These are phyloP conservation scores for Candida nemodendra DNA, from an alignment of 805 yeast species.

Conservation along the genomic window DNA sequence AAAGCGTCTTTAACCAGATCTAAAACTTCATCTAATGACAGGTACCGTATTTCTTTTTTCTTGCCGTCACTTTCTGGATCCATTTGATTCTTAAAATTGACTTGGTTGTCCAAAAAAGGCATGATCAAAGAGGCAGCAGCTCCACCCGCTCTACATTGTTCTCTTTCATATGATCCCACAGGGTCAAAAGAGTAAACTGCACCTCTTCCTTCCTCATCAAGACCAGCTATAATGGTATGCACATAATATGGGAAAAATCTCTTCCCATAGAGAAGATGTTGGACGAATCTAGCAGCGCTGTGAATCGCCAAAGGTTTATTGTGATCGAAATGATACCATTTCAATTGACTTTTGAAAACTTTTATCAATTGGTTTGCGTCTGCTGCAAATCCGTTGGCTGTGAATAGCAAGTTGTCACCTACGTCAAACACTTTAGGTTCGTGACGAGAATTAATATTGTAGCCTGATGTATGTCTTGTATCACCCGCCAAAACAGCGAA, in stretches of 20 bases:
- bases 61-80: conserved; percentile 76
- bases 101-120: conserved; percentile 98
- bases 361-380: conserved; percentile 86
- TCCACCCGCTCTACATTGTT: conserved; percentile 97
- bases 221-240: conserved; percentile 90
- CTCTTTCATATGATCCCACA: conserved; percentile 96
- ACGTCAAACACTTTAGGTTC: conserved; percentile 87
- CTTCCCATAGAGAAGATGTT: conserved; percentile 86
- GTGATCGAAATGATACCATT: conserved; percentile 94
- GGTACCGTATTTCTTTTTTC: conserved; percentile 58
- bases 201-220: conserved; percentile 89
- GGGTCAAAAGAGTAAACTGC: conserved; percentile 96
- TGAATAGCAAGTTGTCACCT: conserved; percentile 83
- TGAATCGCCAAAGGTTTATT: conserved; percentile 64
- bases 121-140: conserved; percentile 94
- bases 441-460: conserved; percentile 87
- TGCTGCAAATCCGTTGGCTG: conserved; percentile 96
- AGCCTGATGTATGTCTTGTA: conserved; percentile 95
- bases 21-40: conserved; percentile 81
- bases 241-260: conserved; percentile 97
- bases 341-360: conserved; percentile 63
- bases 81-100: conserved; percentile 89
- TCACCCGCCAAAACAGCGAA: conserved; percentile 97
- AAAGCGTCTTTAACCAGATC: conserved; percentile 91
- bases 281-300: conserved; percentile 87